Percentiles rank a stretch among this genome's conserved stretches.
These are phyloP conservation scores for Akanthomyces uredinophilus DNA, from an alignment of 2,329 filamentous ascomycete species.

Conservation along the genomic window DNA sequence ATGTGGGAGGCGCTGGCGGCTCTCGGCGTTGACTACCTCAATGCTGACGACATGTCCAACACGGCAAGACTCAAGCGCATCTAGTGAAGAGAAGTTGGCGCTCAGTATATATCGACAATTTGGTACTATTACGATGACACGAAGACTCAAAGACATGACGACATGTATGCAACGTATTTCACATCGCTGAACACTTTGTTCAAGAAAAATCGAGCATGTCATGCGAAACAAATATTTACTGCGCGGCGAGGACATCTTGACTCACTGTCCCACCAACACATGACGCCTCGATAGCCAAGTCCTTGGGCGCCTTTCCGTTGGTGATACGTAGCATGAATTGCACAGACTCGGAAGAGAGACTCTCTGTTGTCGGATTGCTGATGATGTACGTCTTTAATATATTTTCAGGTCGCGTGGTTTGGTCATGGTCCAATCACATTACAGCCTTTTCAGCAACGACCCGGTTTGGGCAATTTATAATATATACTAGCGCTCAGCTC, in stretches of 20 bases:
- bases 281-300: not conserved
- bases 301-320: not conserved
- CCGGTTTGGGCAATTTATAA: not conserved
- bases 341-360: not conserved
- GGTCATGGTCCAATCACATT: not conserved
- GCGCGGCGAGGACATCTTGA: no score
- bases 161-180: not conserved
- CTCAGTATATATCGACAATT: not conserved
- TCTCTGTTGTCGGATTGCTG: not conserved
- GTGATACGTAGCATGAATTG: conserved; percentile 4
- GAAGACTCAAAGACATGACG: not conserved
- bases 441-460: not conserved
- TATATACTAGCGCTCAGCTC: not conserved
- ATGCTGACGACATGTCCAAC: conserved; percentile 17
- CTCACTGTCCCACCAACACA: not conserved
- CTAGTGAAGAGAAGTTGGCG: not conserved
- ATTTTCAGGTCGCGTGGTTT: not conserved
- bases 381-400: not conserved
- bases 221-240: not conserved
- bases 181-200: not conserved
- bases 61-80: conserved; percentile 15
- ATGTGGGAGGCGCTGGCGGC: conserved; percentile 18
- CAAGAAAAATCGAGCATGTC: not conserved
- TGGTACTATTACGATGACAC: not conserved
- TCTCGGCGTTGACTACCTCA: conserved; percentile 17